phyloP scores from a whole-genome alignment of 306 rosid species.

The Vicia sativa region DNA sequence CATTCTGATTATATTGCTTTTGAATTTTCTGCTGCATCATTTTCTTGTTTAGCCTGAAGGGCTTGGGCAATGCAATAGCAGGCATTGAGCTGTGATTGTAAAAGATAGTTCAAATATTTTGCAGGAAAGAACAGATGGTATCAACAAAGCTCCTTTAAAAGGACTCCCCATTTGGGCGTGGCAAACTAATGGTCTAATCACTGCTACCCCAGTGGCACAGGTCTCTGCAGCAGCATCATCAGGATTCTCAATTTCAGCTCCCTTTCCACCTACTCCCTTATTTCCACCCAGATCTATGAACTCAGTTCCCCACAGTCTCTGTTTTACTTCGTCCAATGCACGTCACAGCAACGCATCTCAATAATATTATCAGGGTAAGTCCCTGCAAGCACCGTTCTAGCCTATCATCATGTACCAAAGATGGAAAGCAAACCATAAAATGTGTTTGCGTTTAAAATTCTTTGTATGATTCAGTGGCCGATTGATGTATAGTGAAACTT shows the following conservation, averaged over 20 bases:
- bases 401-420: not conserved
- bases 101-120: slow-evolving; percentile 26
- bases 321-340: slow-evolving; percentile 50
- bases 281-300: slow-evolving; percentile 47
- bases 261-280: slow-evolving; percentile 57
- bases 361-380: slow-evolving; percentile 54
- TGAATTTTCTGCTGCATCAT: not conserved
- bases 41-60: not conserved
- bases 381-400: slow-evolving; percentile 59
- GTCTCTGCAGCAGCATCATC: slow-evolving; percentile 98
- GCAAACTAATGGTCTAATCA: slow-evolving; percentile 75
- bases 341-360: slow-evolving; percentile 47
- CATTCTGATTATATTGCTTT: slow-evolving; percentile 12
- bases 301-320: slow-evolving; percentile 51
- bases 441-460: slow-evolving; percentile 38
- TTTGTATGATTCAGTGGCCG: slow-evolving; percentile 41
- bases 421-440: slow-evolving; percentile 10
- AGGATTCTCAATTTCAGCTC: slow-evolving; percentile 93
- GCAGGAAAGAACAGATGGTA: slow-evolving; percentile 77
- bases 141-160: slow-evolving; percentile 61
- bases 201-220: slow-evolving; percentile 60
- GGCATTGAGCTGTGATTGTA: not conserved
- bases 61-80: not conserved
- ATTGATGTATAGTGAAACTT: slow-evolving; percentile 39
- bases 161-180: slow-evolving; percentile 70